Base-by-base conservation (phyloP, 2,329 filamentous ascomycete species). In the Malbranchea zuffiana region DNA sequence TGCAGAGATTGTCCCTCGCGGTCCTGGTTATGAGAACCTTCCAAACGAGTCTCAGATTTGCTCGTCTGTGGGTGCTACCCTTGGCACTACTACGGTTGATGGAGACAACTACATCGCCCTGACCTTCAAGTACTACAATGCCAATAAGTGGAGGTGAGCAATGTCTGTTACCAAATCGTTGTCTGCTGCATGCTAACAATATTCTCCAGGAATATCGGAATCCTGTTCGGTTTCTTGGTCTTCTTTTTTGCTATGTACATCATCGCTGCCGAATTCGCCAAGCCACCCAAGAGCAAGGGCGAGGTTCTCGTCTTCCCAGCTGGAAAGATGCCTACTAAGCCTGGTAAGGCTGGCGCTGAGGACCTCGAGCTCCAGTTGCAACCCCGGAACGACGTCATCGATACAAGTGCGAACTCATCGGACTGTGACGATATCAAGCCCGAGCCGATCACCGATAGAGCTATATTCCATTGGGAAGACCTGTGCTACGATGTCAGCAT, bases 391-490 rank as follows among this genome's bases (percentile, higher is more conserved):
- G n/a, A n/a, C n/a, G n/a, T n/a, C n/a, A n/a, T n/a, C n/a, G n/a
- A n/a, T n/a, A n/a, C n/a, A n/a, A n/a, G n/a, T n/a, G n/a, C n/a
- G n/a, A n/a, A n/a, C n/a, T n/a, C n/a, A n/a, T n/a, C n/a, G n/a
- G n/a, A n/a, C n/a, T n/a, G n/a, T n/a, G n/a, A n/a, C n/a, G n/a
- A n/a, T n/a, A n/a, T n/a, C n/a, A n/a, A n/a, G n/a, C 51, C 6
- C n/a, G n/a, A n/a, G n/a, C n/a, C n/a, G n/a, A n/a, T n/a, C n/a
- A n/a, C n/a, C n/a, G n/a, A 84, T 54, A 84, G 75, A 3, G 80
- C 82, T 17, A 74, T 87, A 43, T 92, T 92, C 67, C 81, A 85
- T 52, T 93, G 85, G 85, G 72, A 78, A 45, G 71, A 88, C 49
- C 79, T 93, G 1, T 85, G 79, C 61, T 94, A 83, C 50, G 78